Percentiles rank a stretch among this genome's conserved stretches.
These are phyloP conservation scores for Citrus mangshanensis DNA, from an alignment of 345 rosid genomes.

Conservation along the genomic window DNA sequence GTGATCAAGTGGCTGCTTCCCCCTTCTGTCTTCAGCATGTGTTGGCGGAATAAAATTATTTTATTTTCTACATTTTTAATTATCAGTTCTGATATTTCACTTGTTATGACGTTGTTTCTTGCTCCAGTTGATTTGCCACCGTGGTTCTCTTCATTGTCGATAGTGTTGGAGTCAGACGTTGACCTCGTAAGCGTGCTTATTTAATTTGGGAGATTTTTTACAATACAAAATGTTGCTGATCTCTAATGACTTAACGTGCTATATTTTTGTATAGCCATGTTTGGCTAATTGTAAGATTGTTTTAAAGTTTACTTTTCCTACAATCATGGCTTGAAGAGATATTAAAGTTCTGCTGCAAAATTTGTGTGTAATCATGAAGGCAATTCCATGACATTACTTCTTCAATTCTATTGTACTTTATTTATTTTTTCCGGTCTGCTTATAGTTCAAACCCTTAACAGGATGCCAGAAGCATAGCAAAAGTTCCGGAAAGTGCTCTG, in stretches of 20 bases:
- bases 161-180: slow-evolving; percentile 72
- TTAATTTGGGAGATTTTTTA: neutral
- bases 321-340: neutral
- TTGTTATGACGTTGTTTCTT: slow-evolving; percentile 21
- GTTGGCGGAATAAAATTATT: neutral
- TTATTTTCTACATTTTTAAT: neutral
- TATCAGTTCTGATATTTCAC: neutral
- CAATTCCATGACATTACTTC: neutral
- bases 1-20: neutral
- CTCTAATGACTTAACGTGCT: neutral
- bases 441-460: slow-evolving; percentile 24
- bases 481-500: slow-evolving; percentile 48
- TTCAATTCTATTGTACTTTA: neutral
- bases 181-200: slow-evolving; percentile 63
- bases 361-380: neutral
- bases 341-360: neutral
- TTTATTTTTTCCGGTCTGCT: slow-evolving; percentile 1
- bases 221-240: neutral
- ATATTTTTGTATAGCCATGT: neutral
- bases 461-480: slow-evolving; percentile 44
- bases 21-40: neutral
- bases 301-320: neutral
- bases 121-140: slow-evolving; percentile 87
- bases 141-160: slow-evolving; percentile 82
- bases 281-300: neutral